phyloP scores from a whole-genome alignment of 768 basidiomycete genomes.

The Russula ochroleuca region DNA sequence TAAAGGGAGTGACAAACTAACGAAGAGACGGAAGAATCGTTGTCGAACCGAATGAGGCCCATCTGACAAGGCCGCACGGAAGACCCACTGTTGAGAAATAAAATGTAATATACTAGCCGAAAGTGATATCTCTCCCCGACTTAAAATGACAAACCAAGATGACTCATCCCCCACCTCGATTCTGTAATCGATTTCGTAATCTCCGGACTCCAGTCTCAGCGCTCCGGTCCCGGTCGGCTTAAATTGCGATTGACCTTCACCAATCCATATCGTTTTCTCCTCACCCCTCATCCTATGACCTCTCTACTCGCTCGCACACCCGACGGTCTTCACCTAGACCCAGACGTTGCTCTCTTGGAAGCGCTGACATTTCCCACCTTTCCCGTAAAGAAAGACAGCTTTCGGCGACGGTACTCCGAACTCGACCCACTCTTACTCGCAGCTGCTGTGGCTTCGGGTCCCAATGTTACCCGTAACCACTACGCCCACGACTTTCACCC shows the following conservation, averaged over 20 bases:
- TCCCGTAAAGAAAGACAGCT: constrained; percentile 37
- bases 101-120: no score
- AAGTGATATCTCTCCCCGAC: no score
- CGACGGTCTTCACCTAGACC: constrained; percentile 33
- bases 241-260: constrained; percentile 8
- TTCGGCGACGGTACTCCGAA: constrained; percentile 62
- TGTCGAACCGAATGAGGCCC: background rate
- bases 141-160: background rate
- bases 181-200: constrained; percentile 5
- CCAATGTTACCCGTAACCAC: constrained; percentile 80
- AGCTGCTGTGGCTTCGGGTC: constrained; percentile 67
- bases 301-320: constrained; percentile 31
- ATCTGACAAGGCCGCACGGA: background rate
- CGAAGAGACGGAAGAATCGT: background rate
- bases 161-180: background rate
- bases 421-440: constrained; percentile 79
- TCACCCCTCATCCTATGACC: constrained; percentile 26
- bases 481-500: constrained; percentile 79
- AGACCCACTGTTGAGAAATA: no score
- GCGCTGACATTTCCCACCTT: constrained; percentile 52
- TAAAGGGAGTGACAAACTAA: background rate
- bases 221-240: background rate
- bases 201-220: background rate
- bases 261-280: background rate
- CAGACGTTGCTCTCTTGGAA: constrained; percentile 64